Conservation (phyloP, 2,329 filamentous ascomycete species). For the Mycocentrospora acerina region DNA sequence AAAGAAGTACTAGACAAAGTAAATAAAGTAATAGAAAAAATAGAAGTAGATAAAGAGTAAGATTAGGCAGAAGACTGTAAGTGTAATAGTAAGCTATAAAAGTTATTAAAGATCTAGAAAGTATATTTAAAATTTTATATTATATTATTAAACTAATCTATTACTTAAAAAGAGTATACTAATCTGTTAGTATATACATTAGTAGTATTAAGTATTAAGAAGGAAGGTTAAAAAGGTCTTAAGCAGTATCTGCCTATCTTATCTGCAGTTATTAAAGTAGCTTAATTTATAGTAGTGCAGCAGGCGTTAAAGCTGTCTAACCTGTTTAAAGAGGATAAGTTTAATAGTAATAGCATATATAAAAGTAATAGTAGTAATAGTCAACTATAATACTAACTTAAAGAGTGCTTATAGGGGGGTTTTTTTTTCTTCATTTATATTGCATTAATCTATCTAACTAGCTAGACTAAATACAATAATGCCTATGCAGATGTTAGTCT, state of each 20-base stretch:
- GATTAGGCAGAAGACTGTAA: too few relatives aligned
- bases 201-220: constrained; percentile 16
- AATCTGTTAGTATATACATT: constrained; percentile 16
- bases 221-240: constrained; percentile 10
- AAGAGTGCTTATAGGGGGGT: too few relatives aligned
- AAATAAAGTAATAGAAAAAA: too few relatives aligned
- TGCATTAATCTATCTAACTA: too few relatives aligned
- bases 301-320: constrained; percentile 10
- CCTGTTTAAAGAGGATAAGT: constrained; percentile 2
- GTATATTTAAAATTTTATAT: constrained; percentile 21
- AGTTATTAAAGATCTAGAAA: constrained; percentile 7
- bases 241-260: constrained; percentile 13
- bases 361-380: constrained; percentile 4
- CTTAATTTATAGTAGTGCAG: too few relatives aligned
- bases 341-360: constrained; percentile 6
- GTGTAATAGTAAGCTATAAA: too few relatives aligned
- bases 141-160: constrained; percentile 14
- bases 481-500: too few relatives aligned
- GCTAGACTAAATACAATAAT: too few relatives aligned
- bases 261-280: too few relatives aligned
- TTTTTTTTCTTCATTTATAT: too few relatives aligned
- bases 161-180: constrained; percentile 12
- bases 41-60: too few relatives aligned
- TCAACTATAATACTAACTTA: background rate
- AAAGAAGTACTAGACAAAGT: too few relatives aligned